These are phyloP conservation scores for Citrullus mucosospermus DNA, from an alignment of 306 rosid species.

Conservation along the genomic window DNA sequence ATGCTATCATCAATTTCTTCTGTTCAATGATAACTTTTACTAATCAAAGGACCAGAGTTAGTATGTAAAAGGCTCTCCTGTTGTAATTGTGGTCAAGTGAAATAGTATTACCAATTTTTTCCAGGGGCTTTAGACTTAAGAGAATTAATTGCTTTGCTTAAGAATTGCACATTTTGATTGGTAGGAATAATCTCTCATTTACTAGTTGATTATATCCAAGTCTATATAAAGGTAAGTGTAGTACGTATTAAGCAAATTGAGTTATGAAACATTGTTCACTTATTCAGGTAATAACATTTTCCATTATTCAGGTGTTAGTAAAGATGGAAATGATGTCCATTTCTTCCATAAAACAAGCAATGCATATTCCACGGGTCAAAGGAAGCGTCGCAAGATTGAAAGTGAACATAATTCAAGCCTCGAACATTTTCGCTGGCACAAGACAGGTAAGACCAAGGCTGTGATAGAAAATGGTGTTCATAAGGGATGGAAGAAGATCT, in stretches of 20 bases:
- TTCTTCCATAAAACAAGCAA: slow-evolving; percentile 62
- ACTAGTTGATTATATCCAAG: neutral
- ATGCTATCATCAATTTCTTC: neutral
- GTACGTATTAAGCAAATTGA: neutral
- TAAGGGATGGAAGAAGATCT: slow-evolving; percentile 75
- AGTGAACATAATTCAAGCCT: slow-evolving; percentile 13
- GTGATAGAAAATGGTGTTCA: slow-evolving; percentile 23
- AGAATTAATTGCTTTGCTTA: too few species aligned
- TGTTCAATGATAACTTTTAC: neutral
- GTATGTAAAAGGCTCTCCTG: neutral
- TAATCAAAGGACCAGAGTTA: neutral
- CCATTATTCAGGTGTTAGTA: slow-evolving; percentile 54
- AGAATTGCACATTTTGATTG: neutral
- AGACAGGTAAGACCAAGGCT: slow-evolving; percentile 41
- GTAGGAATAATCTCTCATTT: neutral
- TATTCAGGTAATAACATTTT: neutral
- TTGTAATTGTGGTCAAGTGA: neutral
- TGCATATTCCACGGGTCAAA: slow-evolving; percentile 69
- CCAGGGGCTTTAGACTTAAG: neutral
- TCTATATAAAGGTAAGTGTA: neutral
- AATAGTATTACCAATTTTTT: neutral
- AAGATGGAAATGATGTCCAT: slow-evolving; percentile 65
- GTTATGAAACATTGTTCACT: neutral
- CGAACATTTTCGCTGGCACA: slow-evolving; percentile 50
- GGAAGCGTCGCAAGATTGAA: slow-evolving; percentile 52